Percentiles rank a stretch among this genome's conserved stretches.
These are phyloP conservation scores for Cichorium intybus DNA, from an alignment of 140 eudicot species.

Conservation along the genomic window DNA sequence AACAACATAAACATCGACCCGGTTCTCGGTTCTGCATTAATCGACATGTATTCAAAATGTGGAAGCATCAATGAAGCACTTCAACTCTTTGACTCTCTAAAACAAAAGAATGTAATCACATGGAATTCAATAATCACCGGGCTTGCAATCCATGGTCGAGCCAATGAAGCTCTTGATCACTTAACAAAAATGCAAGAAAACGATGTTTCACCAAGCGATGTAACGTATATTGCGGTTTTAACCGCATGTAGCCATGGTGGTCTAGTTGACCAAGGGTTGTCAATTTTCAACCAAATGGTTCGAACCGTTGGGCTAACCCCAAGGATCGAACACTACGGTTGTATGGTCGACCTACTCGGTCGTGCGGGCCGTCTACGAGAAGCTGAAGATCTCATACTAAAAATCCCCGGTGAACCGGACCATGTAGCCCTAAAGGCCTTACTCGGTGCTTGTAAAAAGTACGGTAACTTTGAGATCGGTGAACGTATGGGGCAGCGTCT, in stretches of 20 bases:
- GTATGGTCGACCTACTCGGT: conserved; percentile 58
- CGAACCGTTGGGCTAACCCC: conserved; percentile 29
- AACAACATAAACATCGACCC: conserved; percentile 28
- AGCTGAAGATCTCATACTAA: conserved; percentile 38
- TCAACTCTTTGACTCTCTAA: conserved; percentile 30
- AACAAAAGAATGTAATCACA: conserved; percentile 38
- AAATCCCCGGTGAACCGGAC: conserved; percentile 45
- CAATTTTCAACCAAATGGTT: conserved; percentile 40
- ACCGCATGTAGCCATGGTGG: conserved; percentile 57
- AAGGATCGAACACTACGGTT: conserved; percentile 51
- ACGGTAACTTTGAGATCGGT: conserved; percentile 42
- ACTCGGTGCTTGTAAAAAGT: conserved; percentile 58
- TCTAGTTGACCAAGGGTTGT: conserved; percentile 41
- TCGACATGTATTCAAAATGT: conserved; percentile 54
- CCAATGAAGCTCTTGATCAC: conserved; percentile 30
- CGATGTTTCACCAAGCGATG: conserved; percentile 38
- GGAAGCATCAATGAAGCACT: conserved; percentile 47
- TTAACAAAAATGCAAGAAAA: conserved; percentile 31
- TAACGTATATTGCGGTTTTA: conserved; percentile 41
- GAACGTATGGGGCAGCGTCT: conserved; percentile 35
- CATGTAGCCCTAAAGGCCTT: conserved; percentile 47
- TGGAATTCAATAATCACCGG: conserved; percentile 56
- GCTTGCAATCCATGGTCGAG: conserved; percentile 48
- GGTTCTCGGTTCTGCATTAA: conserved; percentile 43
- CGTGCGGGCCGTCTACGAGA: conserved; percentile 49